A percentile compares a stretch with the other conserved stretches of the same genome.
These are phyloP conservation scores for Lactarius hatsudake DNA, from an alignment of 768 basidiomycete species.

Conservation along the genomic window DNA sequence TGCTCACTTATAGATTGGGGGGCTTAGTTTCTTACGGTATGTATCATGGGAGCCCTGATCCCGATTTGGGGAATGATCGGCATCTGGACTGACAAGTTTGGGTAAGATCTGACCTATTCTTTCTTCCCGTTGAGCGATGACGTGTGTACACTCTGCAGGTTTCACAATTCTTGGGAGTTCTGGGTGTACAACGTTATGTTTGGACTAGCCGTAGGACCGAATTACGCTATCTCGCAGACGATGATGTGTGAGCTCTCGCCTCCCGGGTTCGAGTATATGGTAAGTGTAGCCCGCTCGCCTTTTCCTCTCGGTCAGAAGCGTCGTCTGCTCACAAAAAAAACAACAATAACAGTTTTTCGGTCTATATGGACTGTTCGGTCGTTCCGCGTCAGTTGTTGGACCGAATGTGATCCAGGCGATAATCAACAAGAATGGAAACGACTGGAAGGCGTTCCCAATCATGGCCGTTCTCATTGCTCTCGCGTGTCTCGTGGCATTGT, in stretches of 20 bases:
- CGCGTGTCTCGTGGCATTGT: constrained; percentile 78
- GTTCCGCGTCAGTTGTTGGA: constrained; percentile 81
- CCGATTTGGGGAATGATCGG: constrained; percentile 87
- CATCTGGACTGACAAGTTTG: constrained; percentile 73
- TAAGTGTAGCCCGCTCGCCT: constrained; percentile 24
- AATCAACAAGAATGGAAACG: constrained; percentile 65
- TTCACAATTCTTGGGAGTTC: constrained; percentile 86
- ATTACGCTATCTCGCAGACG: constrained; percentile 82
- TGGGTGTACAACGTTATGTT: constrained; percentile 83
- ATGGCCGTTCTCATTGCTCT: constrained; percentile 65
- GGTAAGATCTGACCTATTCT: constrained; percentile 42
- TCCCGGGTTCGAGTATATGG: constrained; percentile 84
- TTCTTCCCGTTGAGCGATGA: background rate
- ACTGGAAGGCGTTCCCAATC: constrained; percentile 85
- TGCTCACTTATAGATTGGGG: background rate
- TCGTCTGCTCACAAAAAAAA: background rate
- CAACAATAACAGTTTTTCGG: constrained; percentile 65
- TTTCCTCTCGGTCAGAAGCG: no score
- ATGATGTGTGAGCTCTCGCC: constrained; percentile 90
- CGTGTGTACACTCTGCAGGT: constrained; percentile 30
- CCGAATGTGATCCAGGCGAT: constrained; percentile 85
- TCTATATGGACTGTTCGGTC: constrained; percentile 39
- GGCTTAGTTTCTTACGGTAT: constrained; percentile 68
- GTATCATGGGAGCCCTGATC: constrained; percentile 71
- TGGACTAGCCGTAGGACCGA: constrained; percentile 82